phyloP scores from a whole-genome alignment of 2,329 filamentous ascomycete genomes.

The Lachnellula suecica region DNA sequence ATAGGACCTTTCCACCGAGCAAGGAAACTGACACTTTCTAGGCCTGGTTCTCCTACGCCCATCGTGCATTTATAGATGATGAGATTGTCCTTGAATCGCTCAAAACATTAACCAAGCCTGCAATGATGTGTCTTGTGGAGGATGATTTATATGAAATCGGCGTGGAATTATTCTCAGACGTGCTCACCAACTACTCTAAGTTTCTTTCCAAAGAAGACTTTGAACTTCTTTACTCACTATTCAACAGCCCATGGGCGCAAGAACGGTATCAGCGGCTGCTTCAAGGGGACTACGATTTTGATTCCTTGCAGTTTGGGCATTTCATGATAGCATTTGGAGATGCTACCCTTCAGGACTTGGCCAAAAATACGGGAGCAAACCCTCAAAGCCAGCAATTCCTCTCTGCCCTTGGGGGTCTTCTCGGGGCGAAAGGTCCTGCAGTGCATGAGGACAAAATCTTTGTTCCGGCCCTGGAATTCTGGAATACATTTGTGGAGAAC shows the following conservation, averaged over 20 bases:
- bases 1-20: too few species aligned
- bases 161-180: slow-evolving; percentile 64
- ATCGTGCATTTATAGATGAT: slow-evolving; percentile 58
- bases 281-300: slow-evolving; percentile 61
- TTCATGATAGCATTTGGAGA: slow-evolving; percentile 70
- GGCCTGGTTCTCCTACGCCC: slow-evolving; percentile 75
- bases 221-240: slow-evolving; percentile 54
- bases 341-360: slow-evolving; percentile 59
- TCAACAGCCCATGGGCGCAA: slow-evolving; percentile 59
- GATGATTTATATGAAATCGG: slow-evolving; percentile 58
- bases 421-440: slow-evolving; percentile 64
- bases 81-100: slow-evolving; percentile 58
- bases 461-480: slow-evolving; percentile 73
- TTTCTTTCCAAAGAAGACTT: slow-evolving; percentile 63
- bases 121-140: slow-evolving; percentile 59
- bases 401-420: slow-evolving; percentile 60
- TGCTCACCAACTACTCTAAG: slow-evolving; percentile 62
- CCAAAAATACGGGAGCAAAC: slow-evolving; percentile 49
- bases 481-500: slow-evolving; percentile 73
- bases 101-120: slow-evolving; percentile 56
- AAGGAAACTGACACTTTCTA: too few species aligned
- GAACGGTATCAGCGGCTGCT: slow-evolving; percentile 54
- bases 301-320: slow-evolving; percentile 63
- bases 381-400: slow-evolving; percentile 51
- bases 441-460: slow-evolving; percentile 75